Conservation (phyloP, 2,329 filamentous ascomycete genomes). For the Sporothrix curviconia region DNA sequence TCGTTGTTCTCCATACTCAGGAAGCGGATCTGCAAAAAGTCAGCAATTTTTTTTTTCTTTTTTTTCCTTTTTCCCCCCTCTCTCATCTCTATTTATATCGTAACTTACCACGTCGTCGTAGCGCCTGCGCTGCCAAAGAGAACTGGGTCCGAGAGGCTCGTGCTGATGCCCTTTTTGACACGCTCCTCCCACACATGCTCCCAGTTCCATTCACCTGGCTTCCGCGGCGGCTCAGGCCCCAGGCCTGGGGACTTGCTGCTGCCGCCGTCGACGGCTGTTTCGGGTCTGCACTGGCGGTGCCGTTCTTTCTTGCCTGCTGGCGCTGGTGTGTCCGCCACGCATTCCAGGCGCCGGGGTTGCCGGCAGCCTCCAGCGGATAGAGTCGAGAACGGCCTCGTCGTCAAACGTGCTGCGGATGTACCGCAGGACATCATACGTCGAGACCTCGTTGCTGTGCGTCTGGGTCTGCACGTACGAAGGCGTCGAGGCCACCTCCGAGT, state of each 20-base stretch:
- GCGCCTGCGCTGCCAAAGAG: conserved; percentile 62
- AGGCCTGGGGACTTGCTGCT: not conserved
- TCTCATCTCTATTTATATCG: not conserved
- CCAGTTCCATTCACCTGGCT: conserved; percentile 92
- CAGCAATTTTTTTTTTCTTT: not conserved
- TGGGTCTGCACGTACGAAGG: conserved; percentile 37
- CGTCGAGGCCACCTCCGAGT: conserved; percentile 8
- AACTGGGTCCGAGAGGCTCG: conserved; percentile 70
- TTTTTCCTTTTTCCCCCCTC: not conserved
- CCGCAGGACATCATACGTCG: conserved; percentile 62
- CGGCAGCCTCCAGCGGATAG: conserved; percentile 72
- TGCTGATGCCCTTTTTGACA: conserved; percentile 70
- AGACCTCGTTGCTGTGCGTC: conserved; percentile 35
- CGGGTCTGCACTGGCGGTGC: not conserved
- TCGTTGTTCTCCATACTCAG: conserved; percentile 55
- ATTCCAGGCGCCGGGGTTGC: conserved; percentile 88
- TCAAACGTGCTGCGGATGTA: conserved; percentile 83
- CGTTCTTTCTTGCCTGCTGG: conserved; percentile 24
- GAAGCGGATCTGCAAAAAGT: conserved; percentile 52
- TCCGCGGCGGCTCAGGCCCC: conserved; percentile 18
- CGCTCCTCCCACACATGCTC: conserved; percentile 93
- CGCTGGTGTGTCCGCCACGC: conserved; percentile 74
- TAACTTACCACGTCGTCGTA: conserved; percentile 65
- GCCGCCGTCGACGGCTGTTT: not conserved
- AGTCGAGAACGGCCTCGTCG: conserved; percentile 68